Base-by-base conservation (phyloP, 768 basidiomycete species). In the Arthromyces matolae region DNA sequence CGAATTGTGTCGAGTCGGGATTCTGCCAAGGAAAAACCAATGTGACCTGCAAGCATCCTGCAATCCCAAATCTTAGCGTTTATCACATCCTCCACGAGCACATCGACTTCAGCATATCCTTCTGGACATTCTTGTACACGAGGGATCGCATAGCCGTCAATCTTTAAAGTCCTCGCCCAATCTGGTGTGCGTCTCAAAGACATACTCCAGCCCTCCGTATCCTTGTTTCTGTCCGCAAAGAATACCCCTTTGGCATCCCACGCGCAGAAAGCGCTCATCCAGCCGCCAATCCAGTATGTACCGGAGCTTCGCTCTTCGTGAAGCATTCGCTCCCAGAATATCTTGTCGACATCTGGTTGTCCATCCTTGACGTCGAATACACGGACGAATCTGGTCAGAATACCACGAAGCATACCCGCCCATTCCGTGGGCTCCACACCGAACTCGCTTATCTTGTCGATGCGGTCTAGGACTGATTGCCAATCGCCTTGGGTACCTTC, bases 11-110 rank as follows among this genome's bases (percentile, higher is more conserved):
- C 55, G 10, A 27, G 18, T 2, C 38, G 18, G 3, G 42, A 35
- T 3, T 52, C 52, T 8, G 41, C 45, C 16, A 54, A 25, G 1
- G 24, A 25, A n/a, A 43, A 42, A 5, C 52, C 48, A 29, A 56
- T 18, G 51, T 60, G 61, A 5, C 62, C 60, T 5, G 58, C 52
- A 39, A 60, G 51, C 55, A 65, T 56, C 9, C 55, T 36, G 28
- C 60, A 65, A 7, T 60, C 54, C 6, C 19, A 33, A 4, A 32
- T 20, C 20, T 47, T 7, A n/a, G n/a, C n/a, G 6, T 38, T 45
- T 5, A 34, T 48, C 2, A 46, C 52, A 14, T 61, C 57, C 28
- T 35, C 29, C 9, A 48, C 46, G 16, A 20, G 14, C n/a, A 53
- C 34, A 13, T 49, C 43, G 29, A 53, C 52, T 25, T 53, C 52